Percentiles rank a stretch among this genome's conserved stretches.
These are phyloP conservation scores for Populus deltoides DNA, from an alignment of 345 rosid species.

Conservation along the genomic window DNA sequence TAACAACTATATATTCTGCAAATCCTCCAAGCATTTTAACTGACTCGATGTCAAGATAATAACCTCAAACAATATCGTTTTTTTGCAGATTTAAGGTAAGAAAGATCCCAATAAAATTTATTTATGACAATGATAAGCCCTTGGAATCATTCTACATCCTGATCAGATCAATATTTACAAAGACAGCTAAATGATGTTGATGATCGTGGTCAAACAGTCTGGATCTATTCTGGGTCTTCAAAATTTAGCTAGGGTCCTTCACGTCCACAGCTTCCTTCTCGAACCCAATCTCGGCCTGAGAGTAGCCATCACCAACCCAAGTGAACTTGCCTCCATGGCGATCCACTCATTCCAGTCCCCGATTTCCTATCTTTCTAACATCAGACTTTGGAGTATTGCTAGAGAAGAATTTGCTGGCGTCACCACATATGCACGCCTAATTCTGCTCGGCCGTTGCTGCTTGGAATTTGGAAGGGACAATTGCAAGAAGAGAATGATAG, in stretches of 20 bases:
- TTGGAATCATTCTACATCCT: too few relatives aligned
- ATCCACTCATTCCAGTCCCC: slow-evolving; percentile 54
- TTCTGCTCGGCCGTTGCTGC: neutral
- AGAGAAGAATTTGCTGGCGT: neutral
- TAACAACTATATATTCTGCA: too few relatives aligned
- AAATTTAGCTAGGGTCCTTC: slow-evolving; percentile 53
- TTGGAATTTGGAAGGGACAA: neutral
- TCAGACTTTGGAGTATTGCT: slow-evolving; percentile 20
- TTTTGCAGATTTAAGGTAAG: neutral
- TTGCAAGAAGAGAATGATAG: neutral
- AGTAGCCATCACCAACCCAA: slow-evolving; percentile 54
- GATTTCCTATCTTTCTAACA: slow-evolving; percentile 50
- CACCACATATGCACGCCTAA: neutral
- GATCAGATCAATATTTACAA: neutral
- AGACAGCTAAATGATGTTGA: neutral
- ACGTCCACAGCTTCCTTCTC: slow-evolving; percentile 33
- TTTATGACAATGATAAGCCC: neutral
- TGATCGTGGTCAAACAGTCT: slow-evolving; percentile 4
- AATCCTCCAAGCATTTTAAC: neutral
- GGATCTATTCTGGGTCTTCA: slow-evolving; percentile 42
- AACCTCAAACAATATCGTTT: neutral
- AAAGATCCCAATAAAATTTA: neutral
- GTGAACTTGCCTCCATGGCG: slow-evolving; percentile 69
- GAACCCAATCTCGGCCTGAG: slow-evolving; percentile 48
- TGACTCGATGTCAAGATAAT: too few relatives aligned